Evolutionary conservation across 371 early-diverging fungal species (phyloP).

Genomic region (Syncephalis plumigaleata): DNA sequence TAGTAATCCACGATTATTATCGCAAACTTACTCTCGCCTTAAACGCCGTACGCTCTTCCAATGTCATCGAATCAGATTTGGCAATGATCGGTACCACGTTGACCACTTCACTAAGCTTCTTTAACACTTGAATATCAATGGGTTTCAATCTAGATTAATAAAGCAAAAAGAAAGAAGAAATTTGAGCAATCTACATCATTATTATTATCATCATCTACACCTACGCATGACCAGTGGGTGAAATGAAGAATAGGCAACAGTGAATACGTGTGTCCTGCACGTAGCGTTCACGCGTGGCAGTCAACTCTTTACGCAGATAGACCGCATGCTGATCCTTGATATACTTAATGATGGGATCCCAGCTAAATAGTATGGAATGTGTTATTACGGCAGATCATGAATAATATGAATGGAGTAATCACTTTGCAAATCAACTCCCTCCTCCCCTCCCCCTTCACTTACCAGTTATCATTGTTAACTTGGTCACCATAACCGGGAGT

Average conservation of each 20-base stretch:
- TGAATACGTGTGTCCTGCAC: slow-evolving; percentile 77
- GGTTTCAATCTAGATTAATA: slow-evolving; percentile 38
- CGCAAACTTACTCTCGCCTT: slow-evolving; percentile 41
- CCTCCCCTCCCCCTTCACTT: no score
- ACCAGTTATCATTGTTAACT: slow-evolving; percentile 81
- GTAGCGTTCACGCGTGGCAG: slow-evolving; percentile 64
- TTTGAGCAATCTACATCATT: no score
- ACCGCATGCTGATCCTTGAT: slow-evolving; percentile 85
- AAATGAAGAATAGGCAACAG: slow-evolving; percentile 58
- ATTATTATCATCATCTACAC: slow-evolving; percentile 11
- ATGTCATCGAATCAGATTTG: slow-evolving; percentile 72
- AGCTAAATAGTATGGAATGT: slow-evolving; percentile 19
- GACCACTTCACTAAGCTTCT: slow-evolving; percentile 49
- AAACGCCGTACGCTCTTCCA: slow-evolving; percentile 50
- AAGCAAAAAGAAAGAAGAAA: no score
- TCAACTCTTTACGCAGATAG: slow-evolving; percentile 73
- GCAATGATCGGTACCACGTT: slow-evolving; percentile 76
- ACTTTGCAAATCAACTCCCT: no score
- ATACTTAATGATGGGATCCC: slow-evolving; percentile 80
- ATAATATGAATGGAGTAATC: no score
- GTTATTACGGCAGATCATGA: no score
- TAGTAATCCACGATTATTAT: slow-evolving; percentile 1
- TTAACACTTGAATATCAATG: slow-evolving; percentile 54
- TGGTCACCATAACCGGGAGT: slow-evolving; percentile 67
- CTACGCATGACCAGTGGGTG: slow-evolving; percentile 58